Percentiles rank a stretch among this genome's conserved stretches.
Evolutionary conservation across 306 rosid genomes (phyloP).

Genomic region (Adenanthera pavonina): DNA sequence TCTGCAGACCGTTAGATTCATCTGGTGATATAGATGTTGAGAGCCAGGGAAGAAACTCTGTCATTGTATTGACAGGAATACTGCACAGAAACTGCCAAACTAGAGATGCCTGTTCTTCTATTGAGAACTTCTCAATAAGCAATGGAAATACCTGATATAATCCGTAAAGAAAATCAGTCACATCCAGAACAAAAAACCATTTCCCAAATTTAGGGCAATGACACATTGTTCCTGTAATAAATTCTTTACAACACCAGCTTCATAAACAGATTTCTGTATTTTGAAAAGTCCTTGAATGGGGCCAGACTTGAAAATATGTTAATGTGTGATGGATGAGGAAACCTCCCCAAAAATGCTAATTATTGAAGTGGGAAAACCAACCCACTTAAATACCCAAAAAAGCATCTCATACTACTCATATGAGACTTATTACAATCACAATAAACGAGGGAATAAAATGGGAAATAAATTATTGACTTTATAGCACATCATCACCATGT

Average conservation of each 20-base stretch:
- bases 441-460: background rate
- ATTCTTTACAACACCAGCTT: constrained; percentile 32
- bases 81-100: constrained; percentile 99
- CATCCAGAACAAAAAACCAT: constrained; percentile 21
- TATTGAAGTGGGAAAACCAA: too few relatives aligned
- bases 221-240: constrained; percentile 23
- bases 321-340: background rate
- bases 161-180: constrained; percentile 37
- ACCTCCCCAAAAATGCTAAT: too few relatives aligned
- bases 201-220: constrained; percentile 27
- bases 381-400: too few relatives aligned
- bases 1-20: constrained; percentile 74
- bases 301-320: constrained; percentile 23
- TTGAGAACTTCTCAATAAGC: constrained; percentile 87
- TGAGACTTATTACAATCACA: too few relatives aligned
- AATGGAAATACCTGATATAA: constrained; percentile 87
- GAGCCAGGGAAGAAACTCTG: constrained; percentile 95
- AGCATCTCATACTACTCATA: too few relatives aligned
- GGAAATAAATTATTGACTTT: too few relatives aligned
- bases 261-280: constrained; percentile 19
- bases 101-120: constrained; percentile 88
- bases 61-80: constrained; percentile 96
- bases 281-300: background rate
- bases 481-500: too few relatives aligned
- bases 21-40: constrained; percentile 83